phyloP scores from a whole-genome alignment of 1,139 yeast species.

The Candida neerlandica region DNA sequence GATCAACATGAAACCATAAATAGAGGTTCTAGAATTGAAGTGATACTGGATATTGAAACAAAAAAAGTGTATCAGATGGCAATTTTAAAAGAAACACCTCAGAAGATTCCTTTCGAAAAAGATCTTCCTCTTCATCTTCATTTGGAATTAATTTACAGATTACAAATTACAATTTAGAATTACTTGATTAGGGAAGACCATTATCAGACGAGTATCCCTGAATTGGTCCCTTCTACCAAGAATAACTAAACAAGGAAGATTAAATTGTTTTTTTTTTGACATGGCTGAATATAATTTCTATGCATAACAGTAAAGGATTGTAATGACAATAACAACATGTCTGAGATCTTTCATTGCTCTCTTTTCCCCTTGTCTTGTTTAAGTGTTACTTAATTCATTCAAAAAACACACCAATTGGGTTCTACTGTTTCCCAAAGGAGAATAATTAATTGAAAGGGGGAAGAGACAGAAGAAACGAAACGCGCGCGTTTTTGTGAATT shows the following conservation, averaged over 20 bases:
- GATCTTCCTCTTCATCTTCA: not conserved
- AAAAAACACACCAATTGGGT: not conserved
- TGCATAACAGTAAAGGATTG: not conserved
- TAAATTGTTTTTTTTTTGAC: too few relatives aligned
- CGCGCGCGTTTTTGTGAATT: conserved; percentile 1
- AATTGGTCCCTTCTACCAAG: not conserved
- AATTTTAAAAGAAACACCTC: not conserved
- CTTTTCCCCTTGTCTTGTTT: not conserved
- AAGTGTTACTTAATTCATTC: not conserved
- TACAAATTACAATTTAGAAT: too few relatives aligned
- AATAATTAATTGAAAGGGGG: conserved; percentile 7
- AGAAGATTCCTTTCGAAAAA: not conserved
- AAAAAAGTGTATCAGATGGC: not conserved
- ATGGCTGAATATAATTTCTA: too few relatives aligned
- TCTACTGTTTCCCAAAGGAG: conserved; percentile 1
- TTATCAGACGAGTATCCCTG: too few relatives aligned
- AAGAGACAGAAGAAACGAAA: not conserved
- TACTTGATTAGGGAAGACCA: too few relatives aligned
- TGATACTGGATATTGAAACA: too few relatives aligned
- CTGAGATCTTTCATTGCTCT: too few relatives aligned
- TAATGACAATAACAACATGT: too few relatives aligned
- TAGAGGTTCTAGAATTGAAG: not conserved
- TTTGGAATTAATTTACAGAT: not conserved
- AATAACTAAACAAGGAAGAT: not conserved
- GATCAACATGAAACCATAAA: not conserved